Base-by-base conservation (phyloP, 2,329 filamentous ascomycete species). In the Apiospora pterosperma region DNA sequence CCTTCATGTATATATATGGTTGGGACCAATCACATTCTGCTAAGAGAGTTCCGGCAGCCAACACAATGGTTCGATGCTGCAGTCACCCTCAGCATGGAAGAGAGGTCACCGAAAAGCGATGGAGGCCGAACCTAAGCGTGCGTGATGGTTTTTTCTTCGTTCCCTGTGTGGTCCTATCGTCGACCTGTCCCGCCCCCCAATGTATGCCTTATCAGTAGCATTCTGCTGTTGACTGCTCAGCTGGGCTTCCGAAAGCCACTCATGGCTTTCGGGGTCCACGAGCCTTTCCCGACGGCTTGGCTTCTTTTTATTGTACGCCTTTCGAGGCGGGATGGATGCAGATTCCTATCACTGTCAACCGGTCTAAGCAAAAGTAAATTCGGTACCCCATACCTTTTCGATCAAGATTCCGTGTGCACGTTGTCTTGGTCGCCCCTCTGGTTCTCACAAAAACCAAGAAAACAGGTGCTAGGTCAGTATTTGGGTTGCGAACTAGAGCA, bases 51-150 rank as follows among this genome's bases (percentile, higher is more conserved):
- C 48, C 48, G 48, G 6, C 16, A n/a, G 44, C 25, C 25, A n/a
- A 55, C 48, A 55, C 48, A 55, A 34, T 34, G n/a, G 48, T 55
- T 34, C 48, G 48, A 55, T 55, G 48, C 48, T 55, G 48, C 48
- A 55, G 48, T 34, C 48, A 55, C 48, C 48, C 48, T n/a, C n/a
- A n/a, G 28, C 48, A 55, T 55, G 48, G 4, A 55, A 16, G 28
- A 55, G 48, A 55, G 48, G 48, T 34, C 48, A 55, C 28, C 28
- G 48, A 55, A 55, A 55, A 31, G 25, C 14, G 14, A 55, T n/a
- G 25, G 16, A 34, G 42, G 48, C 48, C 48, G 48, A 55, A 55
- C 21, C 48, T 55, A 55, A 55, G 48, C 48, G 48, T 55, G 25
- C 4, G 25, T 34, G 48, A 34, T 55, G 48, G 4, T 25, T 11